Evolutionary conservation across 2,329 filamentous ascomycete species (phyloP).

Genomic region (Aspergillus sp.): DNA sequence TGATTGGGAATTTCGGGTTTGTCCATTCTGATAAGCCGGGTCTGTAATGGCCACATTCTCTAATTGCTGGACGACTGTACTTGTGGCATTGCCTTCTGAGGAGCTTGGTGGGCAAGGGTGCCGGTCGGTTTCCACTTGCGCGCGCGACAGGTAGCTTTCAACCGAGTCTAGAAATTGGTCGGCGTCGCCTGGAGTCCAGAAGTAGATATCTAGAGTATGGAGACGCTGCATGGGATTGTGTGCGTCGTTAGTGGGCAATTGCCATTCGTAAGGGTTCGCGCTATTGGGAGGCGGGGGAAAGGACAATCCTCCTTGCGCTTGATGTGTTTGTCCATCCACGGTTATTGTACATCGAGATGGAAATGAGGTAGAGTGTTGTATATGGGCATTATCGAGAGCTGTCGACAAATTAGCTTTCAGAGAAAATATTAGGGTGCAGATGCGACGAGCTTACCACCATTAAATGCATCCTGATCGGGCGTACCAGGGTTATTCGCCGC

Average conservation of each 20-base stretch:
- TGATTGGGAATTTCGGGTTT: slow-evolving; percentile 40
- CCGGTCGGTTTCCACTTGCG: slow-evolving; percentile 53
- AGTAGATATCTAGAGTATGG: slow-evolving; percentile 63
- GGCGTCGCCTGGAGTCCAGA: slow-evolving; percentile 63
- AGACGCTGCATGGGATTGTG: slow-evolving; percentile 53
- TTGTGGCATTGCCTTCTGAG: slow-evolving; percentile 45
- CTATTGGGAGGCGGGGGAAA: slow-evolving; percentile 25
- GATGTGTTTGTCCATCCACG: slow-evolving; percentile 45
- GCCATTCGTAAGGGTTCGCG: slow-evolving; percentile 52
- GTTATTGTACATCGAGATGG: slow-evolving; percentile 60
- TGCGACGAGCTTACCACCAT: slow-evolving; percentile 49
- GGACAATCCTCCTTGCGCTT: slow-evolving; percentile 21
- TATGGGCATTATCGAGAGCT: slow-evolving; percentile 53
- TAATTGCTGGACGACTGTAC: slow-evolving; percentile 62
- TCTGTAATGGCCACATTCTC: slow-evolving; percentile 62
- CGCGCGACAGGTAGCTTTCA: slow-evolving; percentile 33
- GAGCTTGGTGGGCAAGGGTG: slow-evolving; percentile 35
- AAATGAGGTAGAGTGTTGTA: slow-evolving; percentile 60
- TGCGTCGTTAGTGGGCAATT: slow-evolving; percentile 54
- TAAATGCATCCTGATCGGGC: slow-evolving; percentile 64
- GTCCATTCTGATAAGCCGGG: slow-evolving; percentile 47
- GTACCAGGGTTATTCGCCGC: slow-evolving; percentile 65
- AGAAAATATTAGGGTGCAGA: slow-evolving; percentile 6
- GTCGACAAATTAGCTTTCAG: slow-evolving; percentile 3
- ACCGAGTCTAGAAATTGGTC: slow-evolving; percentile 52